phyloP scores from a whole-genome alignment of 164 flowering plant genomes.

The Liriodendron chinense region DNA sequence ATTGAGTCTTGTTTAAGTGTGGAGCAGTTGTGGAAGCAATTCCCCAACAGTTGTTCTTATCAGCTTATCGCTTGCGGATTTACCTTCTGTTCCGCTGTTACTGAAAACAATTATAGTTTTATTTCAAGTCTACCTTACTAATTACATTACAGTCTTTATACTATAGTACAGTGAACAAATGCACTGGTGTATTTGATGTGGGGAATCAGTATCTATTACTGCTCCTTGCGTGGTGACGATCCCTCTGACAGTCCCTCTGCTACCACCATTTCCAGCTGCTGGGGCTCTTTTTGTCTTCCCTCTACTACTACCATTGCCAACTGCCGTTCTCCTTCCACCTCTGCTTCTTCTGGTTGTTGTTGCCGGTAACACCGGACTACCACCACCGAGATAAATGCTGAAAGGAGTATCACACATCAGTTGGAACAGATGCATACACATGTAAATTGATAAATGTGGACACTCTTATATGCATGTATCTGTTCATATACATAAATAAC shows the following conservation, averaged over 20 bases:
- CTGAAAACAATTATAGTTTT: background rate
- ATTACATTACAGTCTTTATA: background rate
- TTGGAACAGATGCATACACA: background rate
- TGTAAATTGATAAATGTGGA: no score
- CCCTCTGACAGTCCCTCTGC: constrained; percentile 8
- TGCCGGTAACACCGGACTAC: constrained; percentile 54
- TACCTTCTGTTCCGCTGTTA: background rate
- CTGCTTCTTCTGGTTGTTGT: constrained; percentile 21
- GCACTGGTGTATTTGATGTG: background rate
- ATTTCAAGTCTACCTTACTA: background rate
- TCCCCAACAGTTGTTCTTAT: no score
- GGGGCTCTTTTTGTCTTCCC: background rate
- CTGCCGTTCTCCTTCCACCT: constrained; percentile 19
- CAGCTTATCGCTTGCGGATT: background rate
- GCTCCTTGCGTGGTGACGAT: constrained; percentile 11
- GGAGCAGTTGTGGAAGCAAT: no score
- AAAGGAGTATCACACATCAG: constrained; percentile 13
- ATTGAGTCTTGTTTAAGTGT: no score
- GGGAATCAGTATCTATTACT: background rate
- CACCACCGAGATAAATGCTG: constrained; percentile 74
- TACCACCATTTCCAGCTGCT: constrained; percentile 37
- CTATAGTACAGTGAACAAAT: background rate
- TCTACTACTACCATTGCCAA: background rate
- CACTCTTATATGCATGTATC: no score
- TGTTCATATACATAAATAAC: no score